Evolutionary conservation across 495 filamentous ascomycete genomes (phyloP), one percentile per base, ranked within the genome.

Genomic region (Talaromyces liani): DNA sequence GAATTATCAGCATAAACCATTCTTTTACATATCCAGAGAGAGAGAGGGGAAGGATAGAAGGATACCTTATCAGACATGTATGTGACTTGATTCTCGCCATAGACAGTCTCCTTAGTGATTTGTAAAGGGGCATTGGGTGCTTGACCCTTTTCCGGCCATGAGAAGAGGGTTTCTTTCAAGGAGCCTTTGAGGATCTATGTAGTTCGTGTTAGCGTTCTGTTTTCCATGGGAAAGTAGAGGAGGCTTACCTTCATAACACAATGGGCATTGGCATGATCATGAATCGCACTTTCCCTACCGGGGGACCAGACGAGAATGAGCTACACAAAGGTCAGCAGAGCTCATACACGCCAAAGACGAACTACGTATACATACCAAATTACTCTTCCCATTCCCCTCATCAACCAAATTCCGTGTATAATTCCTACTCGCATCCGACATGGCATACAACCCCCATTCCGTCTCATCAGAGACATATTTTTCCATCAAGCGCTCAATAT

Each of bases 251-350:
- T 86, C 83, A 86, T 86, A 34, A 86, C 75, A 61, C 91, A 94
- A 68, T 93, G 90, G 25, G 91, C 88, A 68, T 91, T 87, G 65
- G 90, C 89, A 72, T 94, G 91, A 69, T 97, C 93, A 73, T 97
- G 93, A 64, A 97, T 89, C 1, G 85, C 85, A 69, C 87, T 92
- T 22, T 85, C 85, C 73, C 91, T 91, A n/a, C 91, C 89, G 20
- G 93, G 93, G 12, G 83, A 88, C 93, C 93, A 97, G n/a, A 96
- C 93, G 10, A 97, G 82, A 20, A 97, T 85, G 56, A 97, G 82
- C 85, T 93, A 57, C 12, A 9, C 16, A 34, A 18, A n/a, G 27
- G 31, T 71, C 69, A 29, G 62, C 4, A 27, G 25, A 27, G 4
- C 25, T 27, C 25, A 27, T 27, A 29, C 29, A 29, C 29, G n/a